Conservation (phyloP, 2,329 filamentous ascomycete genomes). For the Westerdykella sp. region DNA sequence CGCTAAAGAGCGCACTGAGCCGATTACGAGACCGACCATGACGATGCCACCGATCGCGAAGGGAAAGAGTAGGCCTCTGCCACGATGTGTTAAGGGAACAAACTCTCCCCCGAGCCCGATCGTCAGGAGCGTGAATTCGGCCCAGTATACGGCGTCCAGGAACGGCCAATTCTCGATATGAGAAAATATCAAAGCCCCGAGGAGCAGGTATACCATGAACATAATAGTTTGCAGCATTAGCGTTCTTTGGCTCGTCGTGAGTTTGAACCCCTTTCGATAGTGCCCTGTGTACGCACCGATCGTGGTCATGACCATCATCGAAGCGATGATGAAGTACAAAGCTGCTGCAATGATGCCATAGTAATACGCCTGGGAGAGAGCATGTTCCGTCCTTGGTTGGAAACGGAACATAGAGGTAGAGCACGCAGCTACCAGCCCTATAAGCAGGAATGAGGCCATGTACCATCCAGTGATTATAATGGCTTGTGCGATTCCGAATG, state of each 20-base stretch:
- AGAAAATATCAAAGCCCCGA: slow-evolving; percentile 44
- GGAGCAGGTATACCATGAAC: slow-evolving; percentile 44
- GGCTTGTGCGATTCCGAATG: slow-evolving; percentile 52
- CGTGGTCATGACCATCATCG: slow-evolving; percentile 51
- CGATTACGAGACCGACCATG: slow-evolving; percentile 51
- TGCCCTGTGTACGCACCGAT: slow-evolving; percentile 50
- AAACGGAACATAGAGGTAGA: slow-evolving; percentile 42
- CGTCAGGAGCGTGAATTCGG: slow-evolving; percentile 51
- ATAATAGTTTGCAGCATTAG: slow-evolving; percentile 49
- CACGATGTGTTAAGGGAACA: slow-evolving; percentile 45
- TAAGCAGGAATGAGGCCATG: slow-evolving; percentile 48
- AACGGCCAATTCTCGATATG: slow-evolving; percentile 49
- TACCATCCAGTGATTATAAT: slow-evolving; percentile 57
- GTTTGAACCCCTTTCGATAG: slow-evolving; percentile 51
- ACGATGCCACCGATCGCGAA: slow-evolving; percentile 52
- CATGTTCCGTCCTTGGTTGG: slow-evolving; percentile 38
- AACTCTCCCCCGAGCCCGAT: slow-evolving; percentile 50
- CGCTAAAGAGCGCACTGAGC: slow-evolving; percentile 46
- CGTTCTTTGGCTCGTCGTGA: slow-evolving; percentile 53
- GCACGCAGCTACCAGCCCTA: slow-evolving; percentile 47
- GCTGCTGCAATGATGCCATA: slow-evolving; percentile 54
- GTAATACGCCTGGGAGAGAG: slow-evolving; percentile 53
- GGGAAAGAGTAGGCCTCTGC: slow-evolving; percentile 48
- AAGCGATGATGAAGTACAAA: slow-evolving; percentile 52
- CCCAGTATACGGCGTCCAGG: slow-evolving; percentile 51